Evolutionary conservation across 2,329 filamentous ascomycete species (phyloP).

Genomic region (Mycosphaerella arachidis): DNA sequence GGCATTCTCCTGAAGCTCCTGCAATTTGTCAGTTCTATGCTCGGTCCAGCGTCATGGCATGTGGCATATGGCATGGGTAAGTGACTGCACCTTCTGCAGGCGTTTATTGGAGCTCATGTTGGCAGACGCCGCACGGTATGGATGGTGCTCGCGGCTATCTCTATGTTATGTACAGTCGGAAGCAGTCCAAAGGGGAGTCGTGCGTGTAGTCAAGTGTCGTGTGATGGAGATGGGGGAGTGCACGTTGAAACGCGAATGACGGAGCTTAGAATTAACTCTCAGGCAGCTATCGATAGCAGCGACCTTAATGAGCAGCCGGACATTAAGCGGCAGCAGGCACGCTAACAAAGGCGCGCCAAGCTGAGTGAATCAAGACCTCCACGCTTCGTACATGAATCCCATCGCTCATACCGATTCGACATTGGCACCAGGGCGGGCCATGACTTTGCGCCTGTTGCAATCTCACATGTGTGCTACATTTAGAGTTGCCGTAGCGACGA

Average conservation of each 20-base stretch:
- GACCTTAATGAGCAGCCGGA: neutral
- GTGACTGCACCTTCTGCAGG: slow-evolving; percentile 38
- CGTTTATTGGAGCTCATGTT: slow-evolving; percentile 39
- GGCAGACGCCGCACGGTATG: neutral
- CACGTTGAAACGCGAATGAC: too few relatives aligned
- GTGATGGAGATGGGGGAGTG: too few relatives aligned
- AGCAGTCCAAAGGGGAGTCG: neutral
- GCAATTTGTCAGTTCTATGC: slow-evolving; percentile 8
- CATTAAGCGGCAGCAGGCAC: neutral
- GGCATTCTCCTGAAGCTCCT: slow-evolving; percentile 60
- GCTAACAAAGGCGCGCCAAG: neutral
- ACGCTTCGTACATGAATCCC: neutral
- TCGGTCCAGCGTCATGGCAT: too few relatives aligned
- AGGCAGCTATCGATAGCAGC: neutral
- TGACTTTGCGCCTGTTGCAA: neutral
- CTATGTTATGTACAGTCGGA: neutral
- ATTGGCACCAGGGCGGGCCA: neutral
- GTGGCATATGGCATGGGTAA: neutral
- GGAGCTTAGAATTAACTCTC: neutral
- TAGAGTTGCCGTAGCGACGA: neutral
- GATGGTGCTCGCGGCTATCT: neutral
- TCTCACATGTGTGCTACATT: neutral
- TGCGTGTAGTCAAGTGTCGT: slow-evolving; percentile 2
- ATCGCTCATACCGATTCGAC: neutral
- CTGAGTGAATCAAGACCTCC: neutral